These are phyloP conservation scores for Groenewaldozyma auringiensis DNA, from an alignment of 1,139 yeast genomes.

Conservation along the genomic window DNA sequence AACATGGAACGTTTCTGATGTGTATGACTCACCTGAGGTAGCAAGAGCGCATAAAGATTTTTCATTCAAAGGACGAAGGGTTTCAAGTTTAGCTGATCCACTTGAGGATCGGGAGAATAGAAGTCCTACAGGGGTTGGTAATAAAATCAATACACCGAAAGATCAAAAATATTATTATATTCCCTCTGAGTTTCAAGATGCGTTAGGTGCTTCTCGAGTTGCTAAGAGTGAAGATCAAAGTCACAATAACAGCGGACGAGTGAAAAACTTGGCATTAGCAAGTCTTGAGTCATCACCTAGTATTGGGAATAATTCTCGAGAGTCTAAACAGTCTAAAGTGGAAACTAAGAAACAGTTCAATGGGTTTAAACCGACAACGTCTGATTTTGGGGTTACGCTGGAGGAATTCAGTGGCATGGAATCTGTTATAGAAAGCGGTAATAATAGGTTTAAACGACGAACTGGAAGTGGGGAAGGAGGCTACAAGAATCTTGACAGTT, in stretches of 20 bases:
- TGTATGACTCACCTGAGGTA: neutral
- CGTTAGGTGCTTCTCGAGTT: neutral
- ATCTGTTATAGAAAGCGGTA: neutral
- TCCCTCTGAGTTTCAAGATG: neutral
- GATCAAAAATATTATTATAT: neutral
- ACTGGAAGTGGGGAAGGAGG: too few relatives aligned
- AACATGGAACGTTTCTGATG: neutral
- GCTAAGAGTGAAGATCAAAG: too few relatives aligned
- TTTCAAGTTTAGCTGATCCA: neutral
- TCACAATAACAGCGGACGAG: neutral
- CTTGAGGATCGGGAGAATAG: neutral
- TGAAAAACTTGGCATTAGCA: neutral
- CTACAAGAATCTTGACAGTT: neutral
- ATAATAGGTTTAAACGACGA: neutral
- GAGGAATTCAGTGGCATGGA: slow-evolving; percentile 1
- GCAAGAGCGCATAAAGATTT: neutral
- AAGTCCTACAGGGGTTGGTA: neutral
- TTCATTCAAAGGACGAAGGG: neutral
- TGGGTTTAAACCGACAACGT: neutral
- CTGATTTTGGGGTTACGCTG: neutral
- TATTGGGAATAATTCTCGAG: neutral
- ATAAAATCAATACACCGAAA: neutral
- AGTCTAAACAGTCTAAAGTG: too few relatives aligned
- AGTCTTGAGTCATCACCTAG: neutral
- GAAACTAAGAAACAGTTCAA: neutral